Evolutionary conservation across 202 grass and related monocot genomes (phyloP).

Genomic region (Setaria viridis): DNA sequence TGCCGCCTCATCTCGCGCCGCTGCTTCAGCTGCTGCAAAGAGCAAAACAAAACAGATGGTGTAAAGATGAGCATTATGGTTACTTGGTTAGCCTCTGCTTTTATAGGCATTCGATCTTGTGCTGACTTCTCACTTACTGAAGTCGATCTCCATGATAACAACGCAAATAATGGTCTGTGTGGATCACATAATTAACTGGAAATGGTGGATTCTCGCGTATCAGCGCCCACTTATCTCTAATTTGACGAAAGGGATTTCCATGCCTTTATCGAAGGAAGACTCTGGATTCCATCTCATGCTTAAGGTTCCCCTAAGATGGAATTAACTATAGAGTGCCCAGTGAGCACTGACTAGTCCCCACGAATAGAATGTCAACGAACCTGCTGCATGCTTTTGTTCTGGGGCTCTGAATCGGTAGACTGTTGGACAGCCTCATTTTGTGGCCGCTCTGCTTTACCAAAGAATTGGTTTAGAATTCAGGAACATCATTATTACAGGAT

Average conservation of each 20-base stretch:
- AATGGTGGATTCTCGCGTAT: background rate
- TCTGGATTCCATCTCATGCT: conserved; percentile 17
- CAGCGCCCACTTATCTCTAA: background rate
- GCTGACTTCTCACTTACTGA: background rate
- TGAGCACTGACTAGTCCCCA: background rate
- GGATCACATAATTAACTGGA: background rate
- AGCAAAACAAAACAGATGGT: background rate
- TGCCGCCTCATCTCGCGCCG: background rate
- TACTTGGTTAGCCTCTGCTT: background rate
- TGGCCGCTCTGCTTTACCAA: background rate
- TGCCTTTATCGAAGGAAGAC: background rate
- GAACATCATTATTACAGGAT: background rate
- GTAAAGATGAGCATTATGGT: background rate
- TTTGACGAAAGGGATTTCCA: background rate
- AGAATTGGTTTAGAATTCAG: background rate
- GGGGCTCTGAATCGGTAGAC: background rate
- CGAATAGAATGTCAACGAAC: background rate
- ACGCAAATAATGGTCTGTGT: background rate
- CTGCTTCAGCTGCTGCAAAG: background rate
- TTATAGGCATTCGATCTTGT: background rate
- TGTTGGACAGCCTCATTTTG: background rate
- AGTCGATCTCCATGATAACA: background rate
- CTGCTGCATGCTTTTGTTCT: background rate
- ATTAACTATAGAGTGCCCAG: background rate
- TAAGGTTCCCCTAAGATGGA: background rate